Base-by-base conservation (phyloP, 1,139 yeast genomes). In the Lizanozyma gosingica region DNA sequence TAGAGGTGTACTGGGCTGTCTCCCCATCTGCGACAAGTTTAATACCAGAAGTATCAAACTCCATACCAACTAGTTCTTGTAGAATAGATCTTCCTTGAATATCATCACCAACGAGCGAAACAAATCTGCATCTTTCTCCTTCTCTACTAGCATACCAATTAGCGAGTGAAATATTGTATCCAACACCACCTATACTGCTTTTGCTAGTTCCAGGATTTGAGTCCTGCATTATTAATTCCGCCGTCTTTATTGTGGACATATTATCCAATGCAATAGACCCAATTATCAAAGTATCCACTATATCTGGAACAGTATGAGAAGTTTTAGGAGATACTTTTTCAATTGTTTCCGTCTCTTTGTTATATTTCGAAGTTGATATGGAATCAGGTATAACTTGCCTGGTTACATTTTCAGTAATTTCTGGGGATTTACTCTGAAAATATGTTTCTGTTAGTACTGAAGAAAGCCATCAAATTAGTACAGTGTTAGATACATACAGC, bases 191-290 rank as follows among this genome's bases (percentile, higher is more conserved):
- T 8, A 85, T 57, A 0, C 83, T 69, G 4, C 79, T 68, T 2
- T 59, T 51, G 1, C 77, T 69, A 1, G 51, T 54, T 0, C 94
- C 92, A 0, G 94, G 92, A 47, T 83, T 83, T 1, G 95, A 86
- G 42, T 92, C 94, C 3, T 65, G 63, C 48, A 74, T 49, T 17
- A 60, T 54, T 15, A 62, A 52, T 1, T 56, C 52, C 0, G 54
- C 46, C 0, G 57, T 46, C 0, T 47, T 45, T 2, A 76, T 49
- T 34, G 65, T 62, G 38, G 79, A 77, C 3, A 83, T 77, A 2
- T 85, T 67, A 53, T 87, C 96, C 33, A 83, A 59, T 0, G 95
- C 95, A 33, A 87, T 63, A 1, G 94, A 79, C 0, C 96, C 96
- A 17, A 85, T 66, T 1, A 84, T 75, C 2, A 78, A 56, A 0